Evolutionary conservation across 139 green algal genomes (phyloP), one percentile per base, ranked within the genome.

Genomic region (Chlorella sorokiniana): DNA sequence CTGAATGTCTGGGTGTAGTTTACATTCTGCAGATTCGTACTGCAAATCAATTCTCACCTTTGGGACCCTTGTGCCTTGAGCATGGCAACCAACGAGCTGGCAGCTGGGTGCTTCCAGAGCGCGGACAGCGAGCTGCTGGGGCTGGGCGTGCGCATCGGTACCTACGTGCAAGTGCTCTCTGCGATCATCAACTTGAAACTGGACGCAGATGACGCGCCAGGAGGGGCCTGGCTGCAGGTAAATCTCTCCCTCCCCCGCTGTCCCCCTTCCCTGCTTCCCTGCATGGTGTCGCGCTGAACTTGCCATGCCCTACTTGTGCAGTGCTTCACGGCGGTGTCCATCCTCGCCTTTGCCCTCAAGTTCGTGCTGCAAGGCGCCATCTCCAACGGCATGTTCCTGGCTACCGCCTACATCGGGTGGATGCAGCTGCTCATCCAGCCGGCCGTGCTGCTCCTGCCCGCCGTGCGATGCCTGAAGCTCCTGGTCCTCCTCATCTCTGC

Each of bases 301-400:
- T 59, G 11, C 16, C 16, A 59, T 16, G 11, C 16, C 14, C 48
- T 59, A 16, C 16, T 59, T 11, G 14, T 59, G 48, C 48, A 59
- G 10, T 22, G 52, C 20, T 74, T 74, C 25, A 56, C 40, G 22
- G 67, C 29, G 8, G 67, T 74, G 38, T 23, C 41, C 25, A 56
- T 74, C 67, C 42, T 74, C 38, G 67, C 67, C 33, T 74, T 74
- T 38, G 67, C 40, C 38, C 40, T 74, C 20, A 74, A 74, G 67
- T 74, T 37, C 22, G 67, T 74, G 10, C 40, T 74, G 38, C 40
- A 74, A 40, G 18, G 40, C 18, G 33, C 41, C 2, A 74, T 74
- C 67, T 51, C 33, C 67, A 74, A 74, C 67, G 67, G 25, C 41
- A 74, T 74, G 67, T 74, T 74, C 67, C 25, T 74, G 11, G 40